Evolutionary conservation across 75 land plant genomes (phyloP).

Genomic region (Sequoia sempervirens): DNA sequence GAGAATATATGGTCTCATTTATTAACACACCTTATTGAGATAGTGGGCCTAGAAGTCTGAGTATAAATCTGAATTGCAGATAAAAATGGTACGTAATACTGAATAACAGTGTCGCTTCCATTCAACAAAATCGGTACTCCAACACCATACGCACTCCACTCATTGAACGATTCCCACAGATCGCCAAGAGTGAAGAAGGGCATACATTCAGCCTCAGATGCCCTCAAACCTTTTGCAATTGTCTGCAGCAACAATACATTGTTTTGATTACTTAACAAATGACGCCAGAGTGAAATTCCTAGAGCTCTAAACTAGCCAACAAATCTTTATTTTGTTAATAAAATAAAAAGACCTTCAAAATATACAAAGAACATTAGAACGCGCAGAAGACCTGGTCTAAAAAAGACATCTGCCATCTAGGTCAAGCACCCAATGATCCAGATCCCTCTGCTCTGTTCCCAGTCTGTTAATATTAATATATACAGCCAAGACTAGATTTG

Average conservation of each 20-base stretch:
- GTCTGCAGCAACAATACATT: constrained; percentile 16
- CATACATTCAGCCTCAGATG: constrained; percentile 15
- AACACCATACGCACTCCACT: constrained; percentile 64
- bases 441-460: too few species aligned
- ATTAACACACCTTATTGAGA: constrained; percentile 20
- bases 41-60: constrained; percentile 11
- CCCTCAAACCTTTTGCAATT: constrained; percentile 20
- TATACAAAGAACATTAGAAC: constrained; percentile 1
- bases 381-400: constrained; percentile 16
- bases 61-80: constrained; percentile 58
- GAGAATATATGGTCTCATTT: background rate
- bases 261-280: background rate
- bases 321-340: background rate
- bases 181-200: constrained; percentile 35
- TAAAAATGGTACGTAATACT: constrained; percentile 58
- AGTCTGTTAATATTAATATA: too few species aligned
- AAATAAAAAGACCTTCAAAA: background rate
- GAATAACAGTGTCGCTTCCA: constrained; percentile 33
- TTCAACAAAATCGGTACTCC: constrained; percentile 52
- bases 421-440: background rate
- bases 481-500: too few species aligned
- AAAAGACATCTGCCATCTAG: background rate
- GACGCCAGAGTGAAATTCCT: background rate
- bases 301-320: background rate
- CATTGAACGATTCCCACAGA: constrained; percentile 50